Conservation (phyloP, 305 asterid species). For the Solanum aculeatissimum region DNA sequence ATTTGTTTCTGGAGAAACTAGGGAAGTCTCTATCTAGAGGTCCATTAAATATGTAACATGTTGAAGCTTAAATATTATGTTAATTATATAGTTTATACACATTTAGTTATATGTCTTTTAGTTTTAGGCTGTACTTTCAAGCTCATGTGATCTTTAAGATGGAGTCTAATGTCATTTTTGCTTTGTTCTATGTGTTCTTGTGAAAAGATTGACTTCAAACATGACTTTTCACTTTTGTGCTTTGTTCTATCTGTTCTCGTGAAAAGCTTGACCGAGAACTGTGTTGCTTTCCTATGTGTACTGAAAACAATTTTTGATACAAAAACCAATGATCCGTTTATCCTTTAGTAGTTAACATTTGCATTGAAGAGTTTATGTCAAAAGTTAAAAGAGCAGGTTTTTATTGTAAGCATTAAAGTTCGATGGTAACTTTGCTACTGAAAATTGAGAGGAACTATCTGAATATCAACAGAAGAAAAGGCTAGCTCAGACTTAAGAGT, state of each 20-base stretch:
- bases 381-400: not conserved
- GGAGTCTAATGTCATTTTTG: not conserved
- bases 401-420: not conserved
- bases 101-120: not conserved
- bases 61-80: not conserved
- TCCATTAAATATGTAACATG: not conserved
- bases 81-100: not conserved
- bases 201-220: not conserved
- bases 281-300: not conserved
- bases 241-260: not conserved
- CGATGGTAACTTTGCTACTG: not conserved
- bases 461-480: not conserved
- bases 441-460: not conserved
- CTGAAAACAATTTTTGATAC: not conserved
- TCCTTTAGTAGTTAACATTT: not conserved
- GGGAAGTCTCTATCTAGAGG: not conserved
- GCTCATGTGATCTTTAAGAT: not conserved
- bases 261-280: not conserved
- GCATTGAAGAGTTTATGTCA: not conserved
- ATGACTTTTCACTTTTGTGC: not conserved
- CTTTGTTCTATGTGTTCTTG: not conserved
- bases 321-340: not conserved
- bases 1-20: not conserved
- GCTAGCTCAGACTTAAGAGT: not conserved
- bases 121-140: not conserved